Conservation (phyloP, 768 basidiomycete genomes). For the Rossbeevera mucosa region DNA sequence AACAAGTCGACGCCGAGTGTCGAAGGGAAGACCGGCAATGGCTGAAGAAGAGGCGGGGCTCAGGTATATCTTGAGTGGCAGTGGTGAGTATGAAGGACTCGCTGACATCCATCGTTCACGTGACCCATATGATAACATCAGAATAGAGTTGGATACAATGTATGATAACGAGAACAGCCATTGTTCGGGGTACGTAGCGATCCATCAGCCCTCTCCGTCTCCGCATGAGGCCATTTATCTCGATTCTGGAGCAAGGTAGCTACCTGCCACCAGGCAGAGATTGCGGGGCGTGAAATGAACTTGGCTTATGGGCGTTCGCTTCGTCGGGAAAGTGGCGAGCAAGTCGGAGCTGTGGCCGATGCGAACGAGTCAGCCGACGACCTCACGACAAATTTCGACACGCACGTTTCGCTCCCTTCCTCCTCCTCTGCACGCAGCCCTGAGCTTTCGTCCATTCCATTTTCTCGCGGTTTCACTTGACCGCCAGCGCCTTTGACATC, state of each 20-base stretch:
- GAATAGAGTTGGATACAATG: slow-evolving; percentile 4
- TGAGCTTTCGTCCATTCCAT: slow-evolving; percentile 39
- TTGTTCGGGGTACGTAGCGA: not conserved
- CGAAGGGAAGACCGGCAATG: not conserved
- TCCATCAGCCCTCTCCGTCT: not conserved
- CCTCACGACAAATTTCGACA: slow-evolving; percentile 7
- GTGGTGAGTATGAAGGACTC: slow-evolving; percentile 2
- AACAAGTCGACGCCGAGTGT: not conserved
- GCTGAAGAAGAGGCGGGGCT: slow-evolving; percentile 1
- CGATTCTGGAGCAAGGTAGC: slow-evolving; percentile 57
- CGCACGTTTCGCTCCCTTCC: slow-evolving; percentile 70
- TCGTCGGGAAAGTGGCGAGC: slow-evolving; percentile 88
- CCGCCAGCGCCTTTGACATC: slow-evolving; percentile 84
- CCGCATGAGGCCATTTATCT: slow-evolving; percentile 29
- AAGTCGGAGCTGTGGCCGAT: slow-evolving; percentile 63
- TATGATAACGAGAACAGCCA: not conserved
- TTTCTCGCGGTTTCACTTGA: slow-evolving; percentile 53
- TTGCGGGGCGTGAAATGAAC: slow-evolving; percentile 95
- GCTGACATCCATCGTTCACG: slow-evolving; percentile 13
- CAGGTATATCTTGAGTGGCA: slow-evolving; percentile 27
- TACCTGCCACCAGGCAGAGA: slow-evolving; percentile 84
- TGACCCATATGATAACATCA: slow-evolving; percentile 10
- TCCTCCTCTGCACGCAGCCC: slow-evolving; percentile 39
- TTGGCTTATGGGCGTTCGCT: slow-evolving; percentile 88
- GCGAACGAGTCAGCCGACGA: not conserved